Evolutionary conservation across 495 filamentous ascomycete species (phyloP), one percentile per base, ranked within the genome.

Genomic region (Amniculicola lignicola): DNA sequence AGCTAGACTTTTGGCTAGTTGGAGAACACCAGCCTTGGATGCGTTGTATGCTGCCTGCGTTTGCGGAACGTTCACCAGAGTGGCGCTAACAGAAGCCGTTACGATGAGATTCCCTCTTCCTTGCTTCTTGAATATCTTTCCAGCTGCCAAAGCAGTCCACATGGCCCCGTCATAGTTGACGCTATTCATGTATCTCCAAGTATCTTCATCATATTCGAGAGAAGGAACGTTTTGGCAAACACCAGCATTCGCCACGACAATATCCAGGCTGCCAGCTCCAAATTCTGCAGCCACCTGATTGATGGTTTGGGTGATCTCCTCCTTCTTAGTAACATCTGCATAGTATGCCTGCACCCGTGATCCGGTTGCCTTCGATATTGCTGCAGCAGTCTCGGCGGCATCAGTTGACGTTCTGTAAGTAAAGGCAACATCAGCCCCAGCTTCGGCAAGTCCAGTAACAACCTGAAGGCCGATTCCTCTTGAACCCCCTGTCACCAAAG

Each of bases 21-120:
- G 59, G 15, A 43, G 33, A 14, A 65, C 59, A 14, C 36, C 62
- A 33, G 52, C 52, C 38, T 65, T 65, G 16, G 58, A 65, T 46
- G 54, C 54, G 27, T 40, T 50, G 48, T 65, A 65, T 15, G 42
- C 42, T 12, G 53, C 29, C 5, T 57, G 21, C 21, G 39, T 57
- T 39, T 62, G 59, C 9, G 46, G 28, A 2, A 44, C 38, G 14
- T 48, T 41, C 22, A 25, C 54, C 36, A 49, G 33, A 33, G 53
- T 62, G 1, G 42, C 54, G 10, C 49, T 51, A 9, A 62, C 42
- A 21, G 58, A 61, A 6, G 51, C 31, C 6, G 48, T 57, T 38
- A 61, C 56, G 42, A 62, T 49, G 23, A 60, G 41, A 33, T 42
- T 38, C 4, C 51, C 54, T 3, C 25, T 19, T 3, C 61, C 53